phyloP scores from a whole-genome alignment of 139 green algal species.

The Microglena sp. region DNA sequence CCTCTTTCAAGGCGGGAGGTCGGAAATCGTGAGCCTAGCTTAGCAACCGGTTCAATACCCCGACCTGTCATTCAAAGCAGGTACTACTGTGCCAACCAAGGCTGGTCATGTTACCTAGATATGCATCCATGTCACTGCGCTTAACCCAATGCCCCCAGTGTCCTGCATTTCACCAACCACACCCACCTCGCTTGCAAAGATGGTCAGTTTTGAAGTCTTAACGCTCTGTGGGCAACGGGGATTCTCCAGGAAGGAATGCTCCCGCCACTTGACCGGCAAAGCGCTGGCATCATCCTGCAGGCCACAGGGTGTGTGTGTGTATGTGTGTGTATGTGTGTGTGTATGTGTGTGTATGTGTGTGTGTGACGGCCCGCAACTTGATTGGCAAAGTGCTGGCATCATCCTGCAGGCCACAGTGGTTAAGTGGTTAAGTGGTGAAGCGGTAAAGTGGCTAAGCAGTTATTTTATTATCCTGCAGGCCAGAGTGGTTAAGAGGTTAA shows the following conservation, averaged over 20 bases:
- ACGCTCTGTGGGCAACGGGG: slow-evolving; percentile 25
- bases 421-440: background rate
- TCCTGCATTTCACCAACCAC: too few species aligned
- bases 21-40: too few species aligned
- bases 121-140: too few species aligned
- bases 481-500: too few species aligned
- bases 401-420: background rate
- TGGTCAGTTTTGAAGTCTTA: slow-evolving; percentile 4
- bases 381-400: background rate
- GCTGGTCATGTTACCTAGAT: too few species aligned
- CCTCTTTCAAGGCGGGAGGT: too few species aligned
- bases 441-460: too few species aligned
- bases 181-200: slow-evolving; percentile 8
- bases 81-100: too few species aligned
- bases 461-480: too few species aligned
- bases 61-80: too few species aligned
- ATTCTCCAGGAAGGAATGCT: slow-evolving; percentile 59
- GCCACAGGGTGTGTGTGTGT: background rate
- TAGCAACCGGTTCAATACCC: too few species aligned
- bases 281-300: slow-evolving; percentile 1
- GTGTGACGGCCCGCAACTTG: background rate
- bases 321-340: background rate
- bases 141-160: too few species aligned
- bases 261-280: slow-evolving; percentile 25
- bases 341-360: background rate